Evolutionary conservation across 371 early-diverging fungal genomes (phyloP), one percentile per base, ranked within the genome.

Genomic region (Apophysomyces variabilis): DNA sequence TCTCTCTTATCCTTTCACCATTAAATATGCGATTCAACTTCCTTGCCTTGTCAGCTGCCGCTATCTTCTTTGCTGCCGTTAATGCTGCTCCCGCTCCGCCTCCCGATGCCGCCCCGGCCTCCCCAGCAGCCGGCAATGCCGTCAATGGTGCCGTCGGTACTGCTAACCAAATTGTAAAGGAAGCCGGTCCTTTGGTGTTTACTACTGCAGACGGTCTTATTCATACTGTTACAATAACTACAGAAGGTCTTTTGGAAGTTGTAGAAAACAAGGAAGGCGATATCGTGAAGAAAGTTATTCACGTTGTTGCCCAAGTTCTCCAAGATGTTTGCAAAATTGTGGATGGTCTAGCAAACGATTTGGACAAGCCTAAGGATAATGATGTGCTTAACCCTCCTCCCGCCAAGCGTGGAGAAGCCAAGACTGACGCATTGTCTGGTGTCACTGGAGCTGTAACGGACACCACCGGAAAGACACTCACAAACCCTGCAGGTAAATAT

Each of bases 11-110:
- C 36, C 32, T 26, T 26, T 3, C 32, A 26, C 3, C 32, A 14
- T 21, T 9, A 18, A 57, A 36, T 21, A 67, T 67, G 67, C 67
- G 62, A n/a, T 67, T 57, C 62, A 57, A 57, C 21, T 35, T 58
- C 45, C 61, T 67, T 38, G 38, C 62, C 14, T 35, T 67, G 8
- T 61, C 67, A 45, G 62, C 58, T n/a, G 67, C 67, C 18, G 58
- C 47, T 57, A 47, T 46, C 38, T 38, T 59, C 38, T 18, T 67
- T 38, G 66, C 61, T 35, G 32, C 57, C 57, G 13, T 56, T 9
- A 45, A 67, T 36, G 67, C 62, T 11, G 67, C 67, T 62, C 64
- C 64, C 41, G 26, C 38, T 21, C 58, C 43, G 1, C 3, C 12
- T 16, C 47, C 13, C 11, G 62, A 14, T 39, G 38, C 14, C 56